Evolutionary conservation across 2,329 filamentous ascomycete genomes (phyloP), one percentile per base, ranked within the genome.

Genomic region (Byssochlamys sp.): DNA sequence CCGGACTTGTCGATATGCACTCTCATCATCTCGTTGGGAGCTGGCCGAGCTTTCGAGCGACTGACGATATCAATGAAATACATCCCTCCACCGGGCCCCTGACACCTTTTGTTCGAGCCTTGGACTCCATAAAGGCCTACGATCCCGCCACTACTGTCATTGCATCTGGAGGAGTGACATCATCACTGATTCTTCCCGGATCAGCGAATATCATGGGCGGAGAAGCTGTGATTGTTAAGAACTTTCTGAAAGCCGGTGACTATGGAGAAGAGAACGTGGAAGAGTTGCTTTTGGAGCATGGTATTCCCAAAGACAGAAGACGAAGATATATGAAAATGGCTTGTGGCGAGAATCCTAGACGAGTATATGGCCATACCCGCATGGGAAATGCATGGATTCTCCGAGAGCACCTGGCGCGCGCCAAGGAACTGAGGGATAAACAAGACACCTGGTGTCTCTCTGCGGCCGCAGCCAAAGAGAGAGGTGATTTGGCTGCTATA

Each of bases 311-410:
- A 31, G 84, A 86, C 49, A 77, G 78, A 25, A 81, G 76, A 59
- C 86, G 84, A 81, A 78, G 86, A 24, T 89, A 87, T 69, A 86
- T 89, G 78, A 89, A 89, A 74, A 89, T 89, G 85, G 86, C 86
- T 0, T 89, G 85, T 61, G 86, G 86, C 35, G 86, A 89, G 71
- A 89, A 89, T 63, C 75, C 85, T 1, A 87, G 87, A 73, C 73
- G 78, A 0, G 73, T 83, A 0, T 86, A 87, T 59, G 84, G 84
- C 9, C 76, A 75, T 56, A 87, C 82, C 60, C 77, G 86, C 1
- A 74, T 89, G 65, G 86, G 86, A 7, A 85, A 89, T 71, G 85
- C 84, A 53, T 89, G 83, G 79, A 80, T 84, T 61, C 86, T 89
- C 64, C 79, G 86, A 1, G 84, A 85, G 58, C 84, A 84, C 1